Conservation (phyloP, 75 land plant species). For the Picea glauca region DNA sequence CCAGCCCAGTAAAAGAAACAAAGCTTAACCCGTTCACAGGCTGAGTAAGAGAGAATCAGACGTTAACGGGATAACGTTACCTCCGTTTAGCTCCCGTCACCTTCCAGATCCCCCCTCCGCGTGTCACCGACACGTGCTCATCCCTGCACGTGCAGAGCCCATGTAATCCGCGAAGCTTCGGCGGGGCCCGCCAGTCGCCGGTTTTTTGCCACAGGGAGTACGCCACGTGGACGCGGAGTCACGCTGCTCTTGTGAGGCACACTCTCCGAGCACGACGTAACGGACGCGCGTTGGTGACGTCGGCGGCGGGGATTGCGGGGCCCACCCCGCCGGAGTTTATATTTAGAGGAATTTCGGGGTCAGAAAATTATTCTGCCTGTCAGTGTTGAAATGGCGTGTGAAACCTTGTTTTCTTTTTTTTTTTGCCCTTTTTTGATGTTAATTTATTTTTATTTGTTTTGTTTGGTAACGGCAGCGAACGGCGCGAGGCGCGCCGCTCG, state of each 20-base stretch:
- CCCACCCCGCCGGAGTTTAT: slow-evolving; percentile 4
- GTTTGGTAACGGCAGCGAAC: slow-evolving; percentile 10
- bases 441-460: background rate
- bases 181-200: background rate
- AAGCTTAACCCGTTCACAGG: background rate
- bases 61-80: slow-evolving; percentile 7
- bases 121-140: slow-evolving; percentile 4
- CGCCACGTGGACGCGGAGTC: background rate
- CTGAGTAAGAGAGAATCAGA: background rate
- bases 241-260: background rate
- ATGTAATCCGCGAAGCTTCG: slow-evolving; percentile 8
- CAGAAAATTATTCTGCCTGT: slow-evolving; percentile 13
- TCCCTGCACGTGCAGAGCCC: slow-evolving; percentile 14
- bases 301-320: background rate
- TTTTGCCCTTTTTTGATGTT: no score
- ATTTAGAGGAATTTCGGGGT: slow-evolving; percentile 2
- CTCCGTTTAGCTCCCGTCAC: background rate
- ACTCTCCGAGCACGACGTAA: slow-evolving; percentile 9
- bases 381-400: background rate
- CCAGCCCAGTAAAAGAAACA: background rate
- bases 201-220: background rate
- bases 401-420: background rate
- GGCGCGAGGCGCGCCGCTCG: slow-evolving; percentile 21
- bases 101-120: no score
- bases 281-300: slow-evolving; percentile 1